Percentiles rank a stretch among this genome's conserved stretches.
Evolutionary conservation across 805 yeast genomes (phyloP).

Genomic region (Wickerhamomyces strasburgensis): DNA sequence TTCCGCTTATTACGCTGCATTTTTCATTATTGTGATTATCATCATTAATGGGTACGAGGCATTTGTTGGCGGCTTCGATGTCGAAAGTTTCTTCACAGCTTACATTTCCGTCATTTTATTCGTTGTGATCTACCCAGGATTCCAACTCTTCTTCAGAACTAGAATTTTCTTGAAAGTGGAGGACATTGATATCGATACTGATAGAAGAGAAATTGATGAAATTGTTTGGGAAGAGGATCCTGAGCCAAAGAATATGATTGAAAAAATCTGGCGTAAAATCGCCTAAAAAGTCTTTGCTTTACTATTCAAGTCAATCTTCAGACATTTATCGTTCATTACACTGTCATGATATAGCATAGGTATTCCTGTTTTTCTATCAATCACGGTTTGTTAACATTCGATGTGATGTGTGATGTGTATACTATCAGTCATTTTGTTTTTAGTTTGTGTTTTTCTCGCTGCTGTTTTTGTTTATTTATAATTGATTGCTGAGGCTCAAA

Average conservation of each 20-base stretch:
- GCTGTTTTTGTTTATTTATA: too few species aligned
- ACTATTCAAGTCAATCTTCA: too few species aligned
- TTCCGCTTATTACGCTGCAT: slow-evolving; percentile 57
- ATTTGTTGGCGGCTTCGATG: slow-evolving; percentile 50
- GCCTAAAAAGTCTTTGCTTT: slow-evolving; percentile 18
- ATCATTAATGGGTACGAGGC: slow-evolving; percentile 69
- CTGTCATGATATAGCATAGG: not conserved
- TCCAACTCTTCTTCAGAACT: slow-evolving; percentile 48
- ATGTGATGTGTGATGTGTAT: too few species aligned
- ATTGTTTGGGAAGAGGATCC: slow-evolving; percentile 50
- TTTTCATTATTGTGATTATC: slow-evolving; percentile 49
- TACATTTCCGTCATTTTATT: slow-evolving; percentile 66
- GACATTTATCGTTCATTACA: too few species aligned
- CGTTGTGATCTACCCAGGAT: slow-evolving; percentile 46
- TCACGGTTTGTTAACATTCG: too few species aligned
- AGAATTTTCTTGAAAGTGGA: slow-evolving; percentile 42
- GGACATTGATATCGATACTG: slow-evolving; percentile 67
- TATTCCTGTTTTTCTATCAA: not conserved
- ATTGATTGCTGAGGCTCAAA: too few species aligned
- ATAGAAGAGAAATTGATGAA: slow-evolving; percentile 59
- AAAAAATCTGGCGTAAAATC: slow-evolving; percentile 45
- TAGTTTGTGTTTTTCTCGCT: too few species aligned
- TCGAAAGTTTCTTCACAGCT: slow-evolving; percentile 58
- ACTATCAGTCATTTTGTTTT: too few species aligned
- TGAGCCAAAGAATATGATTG: slow-evolving; percentile 48